Conservation (phyloP, 495 filamentous ascomycete species). For the Talaromyces borbonicus region DNA sequence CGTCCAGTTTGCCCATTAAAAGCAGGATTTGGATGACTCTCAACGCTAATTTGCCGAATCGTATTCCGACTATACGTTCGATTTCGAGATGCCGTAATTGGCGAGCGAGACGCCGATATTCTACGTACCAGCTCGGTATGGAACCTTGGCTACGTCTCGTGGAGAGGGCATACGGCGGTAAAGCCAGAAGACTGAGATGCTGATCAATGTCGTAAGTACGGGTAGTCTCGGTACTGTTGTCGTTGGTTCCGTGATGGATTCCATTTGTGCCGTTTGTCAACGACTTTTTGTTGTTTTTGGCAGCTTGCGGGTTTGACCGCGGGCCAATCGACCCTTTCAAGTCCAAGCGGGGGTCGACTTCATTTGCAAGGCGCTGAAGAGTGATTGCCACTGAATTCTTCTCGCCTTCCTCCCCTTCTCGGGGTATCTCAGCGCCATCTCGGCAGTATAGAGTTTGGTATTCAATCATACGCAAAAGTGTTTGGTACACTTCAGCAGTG, state of each 20-base stretch:
- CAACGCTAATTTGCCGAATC: constrained; percentile 63
- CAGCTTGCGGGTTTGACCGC: constrained; percentile 14
- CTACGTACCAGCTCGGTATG: constrained; percentile 60
- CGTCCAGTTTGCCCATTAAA: constrained; percentile 81
- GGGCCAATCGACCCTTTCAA: constrained; percentile 31
- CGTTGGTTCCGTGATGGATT: constrained; percentile 15
- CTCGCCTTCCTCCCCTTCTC: constrained; percentile 43
- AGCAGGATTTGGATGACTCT: constrained; percentile 74
- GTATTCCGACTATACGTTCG: constrained; percentile 63
- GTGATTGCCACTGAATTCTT: constrained; percentile 27
- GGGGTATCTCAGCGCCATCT: constrained; percentile 44
- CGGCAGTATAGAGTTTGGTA: constrained; percentile 58
- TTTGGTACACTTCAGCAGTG: constrained; percentile 65
- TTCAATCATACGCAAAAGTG: constrained; percentile 60
- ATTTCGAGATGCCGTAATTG: constrained; percentile 63
- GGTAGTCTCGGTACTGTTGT: constrained; percentile 16
- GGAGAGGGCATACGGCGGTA: constrained; percentile 57
- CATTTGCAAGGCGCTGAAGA: constrained; percentile 25
- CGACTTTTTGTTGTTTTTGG: constrained; percentile 25
- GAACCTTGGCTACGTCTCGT: constrained; percentile 32
- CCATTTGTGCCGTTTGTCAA: constrained; percentile 33
- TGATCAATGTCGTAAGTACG: constrained; percentile 50
- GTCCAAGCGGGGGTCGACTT: constrained; percentile 32
- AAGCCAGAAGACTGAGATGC: constrained; percentile 66
- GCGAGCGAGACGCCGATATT: constrained; percentile 60